These are phyloP conservation scores for Monosporozyma unispora DNA, from an alignment of 805 yeast genomes.

Conservation along the genomic window DNA sequence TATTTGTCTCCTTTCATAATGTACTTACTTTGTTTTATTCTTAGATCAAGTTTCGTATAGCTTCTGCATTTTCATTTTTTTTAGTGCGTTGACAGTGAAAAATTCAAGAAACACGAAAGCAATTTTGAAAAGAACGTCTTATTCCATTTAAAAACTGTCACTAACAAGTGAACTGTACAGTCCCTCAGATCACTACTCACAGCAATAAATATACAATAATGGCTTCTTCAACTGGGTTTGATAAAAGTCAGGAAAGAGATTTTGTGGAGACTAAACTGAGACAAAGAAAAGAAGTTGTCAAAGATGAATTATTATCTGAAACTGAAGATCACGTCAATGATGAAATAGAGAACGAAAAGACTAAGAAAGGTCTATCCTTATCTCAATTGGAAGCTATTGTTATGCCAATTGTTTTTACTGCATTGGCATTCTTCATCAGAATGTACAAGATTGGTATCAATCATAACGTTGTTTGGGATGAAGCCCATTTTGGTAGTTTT, in stretches of 20 bases:
- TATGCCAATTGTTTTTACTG: slow-evolving; percentile 39
- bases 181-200: background rate
- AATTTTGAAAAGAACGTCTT: background rate
- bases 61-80: background rate
- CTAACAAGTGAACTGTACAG: no score
- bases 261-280: background rate
- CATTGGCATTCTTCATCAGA: slow-evolving; percentile 45
- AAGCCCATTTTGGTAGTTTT: slow-evolving; percentile 82
- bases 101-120: background rate
- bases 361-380: slow-evolving; percentile 5
- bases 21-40: no score
- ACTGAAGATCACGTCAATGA: background rate
- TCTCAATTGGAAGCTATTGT: slow-evolving; percentile 27
- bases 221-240: background rate
- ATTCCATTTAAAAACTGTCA: no score
- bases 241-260: background rate
- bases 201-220: background rate
- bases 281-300: background rate
- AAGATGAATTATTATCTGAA: slow-evolving; percentile 2
- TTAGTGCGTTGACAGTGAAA: background rate
- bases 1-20: no score
- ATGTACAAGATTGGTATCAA: slow-evolving; percentile 49
- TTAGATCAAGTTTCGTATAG: background rate
- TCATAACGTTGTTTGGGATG: slow-evolving; percentile 74
- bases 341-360: background rate